Percentiles rank a stretch among this genome's conserved stretches.
phyloP scores from a whole-genome alignment of 129 eudicot genomes.

The Scalesia atractyloides region DNA sequence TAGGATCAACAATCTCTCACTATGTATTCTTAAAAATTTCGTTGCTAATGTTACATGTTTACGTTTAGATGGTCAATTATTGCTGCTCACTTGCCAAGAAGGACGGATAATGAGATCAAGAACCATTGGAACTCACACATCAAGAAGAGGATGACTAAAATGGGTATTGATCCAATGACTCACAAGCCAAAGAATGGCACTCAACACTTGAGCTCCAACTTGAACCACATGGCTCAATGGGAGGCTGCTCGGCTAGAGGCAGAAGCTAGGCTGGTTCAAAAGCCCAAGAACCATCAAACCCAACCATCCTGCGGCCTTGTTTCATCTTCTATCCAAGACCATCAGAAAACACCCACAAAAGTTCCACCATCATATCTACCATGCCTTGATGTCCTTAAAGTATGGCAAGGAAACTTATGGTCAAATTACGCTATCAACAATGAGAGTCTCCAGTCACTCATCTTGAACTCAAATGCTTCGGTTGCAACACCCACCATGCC shows the following conservation, averaged over 20 bases:
- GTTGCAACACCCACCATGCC: slow-evolving; percentile 11
- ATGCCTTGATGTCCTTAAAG: slow-evolving; percentile 68
- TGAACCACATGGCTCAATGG: slow-evolving; percentile 96
- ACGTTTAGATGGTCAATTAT: slow-evolving; percentile 69
- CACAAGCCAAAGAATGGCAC: slow-evolving; percentile 66
- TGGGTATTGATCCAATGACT: slow-evolving; percentile 83
- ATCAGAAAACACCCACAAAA: slow-evolving; percentile 16
- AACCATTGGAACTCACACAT: slow-evolving; percentile 80
- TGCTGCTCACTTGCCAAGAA: slow-evolving; percentile 67
- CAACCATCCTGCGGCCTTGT: slow-evolving; percentile 7
- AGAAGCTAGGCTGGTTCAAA: slow-evolving; percentile 67
- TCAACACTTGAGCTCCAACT: slow-evolving; percentile 46
- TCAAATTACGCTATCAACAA: slow-evolving; percentile 36
- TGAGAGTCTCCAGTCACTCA: slow-evolving; percentile 55
- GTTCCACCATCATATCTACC: slow-evolving; percentile 29
- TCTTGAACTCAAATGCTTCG: slow-evolving; percentile 49
- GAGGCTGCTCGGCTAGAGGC: slow-evolving; percentile 82
- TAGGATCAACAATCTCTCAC: not conserved
- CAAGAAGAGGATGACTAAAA: slow-evolving; percentile 67
- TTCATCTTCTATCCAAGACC: slow-evolving; percentile 20
- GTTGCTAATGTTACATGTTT: not conserved
- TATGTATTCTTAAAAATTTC: not conserved
- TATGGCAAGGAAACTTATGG: slow-evolving; percentile 57
- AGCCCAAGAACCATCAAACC: slow-evolving; percentile 33
- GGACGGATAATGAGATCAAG: slow-evolving; percentile 81